Percentiles rank a stretch among this genome's conserved stretches.
Conservation (phyloP, 2,329 filamentous ascomycete genomes). For the Fusarium cyanostomum region DNA sequence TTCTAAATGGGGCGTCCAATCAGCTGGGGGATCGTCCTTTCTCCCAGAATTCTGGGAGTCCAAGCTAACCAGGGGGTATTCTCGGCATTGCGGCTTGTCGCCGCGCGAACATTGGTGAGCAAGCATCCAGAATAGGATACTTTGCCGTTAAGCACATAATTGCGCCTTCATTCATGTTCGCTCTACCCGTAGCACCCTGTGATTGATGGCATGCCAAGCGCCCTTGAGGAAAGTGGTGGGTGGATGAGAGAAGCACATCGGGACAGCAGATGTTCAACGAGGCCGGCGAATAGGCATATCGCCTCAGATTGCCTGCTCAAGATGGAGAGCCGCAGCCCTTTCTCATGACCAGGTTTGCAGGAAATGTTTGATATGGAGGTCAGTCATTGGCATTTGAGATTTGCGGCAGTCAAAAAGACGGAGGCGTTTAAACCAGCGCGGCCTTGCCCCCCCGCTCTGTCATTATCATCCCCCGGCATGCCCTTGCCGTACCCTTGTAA, state of each 20-base stretch:
- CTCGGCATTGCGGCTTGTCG: slow-evolving; percentile 11
- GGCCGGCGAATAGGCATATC: slow-evolving; percentile 11
- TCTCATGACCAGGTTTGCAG: slow-evolving; percentile 2
- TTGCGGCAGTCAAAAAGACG: slow-evolving; percentile 39
- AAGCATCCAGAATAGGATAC: slow-evolving; percentile 6
- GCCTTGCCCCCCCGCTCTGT: slow-evolving; percentile 29
- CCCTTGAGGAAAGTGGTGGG: not conserved
- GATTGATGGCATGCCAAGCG: slow-evolving; percentile 1
- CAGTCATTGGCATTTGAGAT: slow-evolving; percentile 18
- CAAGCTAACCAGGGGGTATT: slow-evolving; percentile 16
- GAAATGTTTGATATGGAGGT: slow-evolving; percentile 9
- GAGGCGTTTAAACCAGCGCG: slow-evolving; percentile 26
- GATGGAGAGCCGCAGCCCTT: slow-evolving; percentile 3
- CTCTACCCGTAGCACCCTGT: not conserved
- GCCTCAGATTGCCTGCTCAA: slow-evolving; percentile 13
- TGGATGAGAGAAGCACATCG: slow-evolving; percentile 4
- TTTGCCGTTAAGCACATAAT: slow-evolving; percentile 3
- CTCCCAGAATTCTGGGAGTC: slow-evolving; percentile 34
- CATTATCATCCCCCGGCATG: slow-evolving; percentile 28
- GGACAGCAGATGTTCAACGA: not conserved
- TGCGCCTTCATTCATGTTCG: slow-evolving; percentile 2
- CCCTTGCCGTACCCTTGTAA: slow-evolving; percentile 26
- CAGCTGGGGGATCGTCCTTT: slow-evolving; percentile 30
- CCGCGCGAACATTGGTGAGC: slow-evolving; percentile 5
- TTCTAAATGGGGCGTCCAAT: slow-evolving; percentile 31